These are phyloP conservation scores for Hypomyces rosellus DNA, from an alignment of 2,329 filamentous ascomycete species.

Conservation along the genomic window DNA sequence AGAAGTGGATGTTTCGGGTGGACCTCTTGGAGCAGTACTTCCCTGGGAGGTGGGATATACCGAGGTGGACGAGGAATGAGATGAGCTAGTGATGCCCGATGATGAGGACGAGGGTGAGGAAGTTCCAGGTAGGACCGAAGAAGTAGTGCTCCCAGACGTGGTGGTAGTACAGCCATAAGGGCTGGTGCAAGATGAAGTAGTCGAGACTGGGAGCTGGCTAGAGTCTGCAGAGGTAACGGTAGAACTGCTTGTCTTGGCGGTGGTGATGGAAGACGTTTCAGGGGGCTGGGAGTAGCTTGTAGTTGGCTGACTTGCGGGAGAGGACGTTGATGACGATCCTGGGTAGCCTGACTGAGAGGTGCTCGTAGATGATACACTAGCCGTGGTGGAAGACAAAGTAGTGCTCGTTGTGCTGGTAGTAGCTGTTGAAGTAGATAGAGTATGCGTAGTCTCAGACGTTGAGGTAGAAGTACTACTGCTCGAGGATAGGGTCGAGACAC, in stretches of 20 bases:
- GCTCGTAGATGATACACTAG: no score
- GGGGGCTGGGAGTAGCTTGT: neutral
- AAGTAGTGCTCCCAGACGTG: neutral
- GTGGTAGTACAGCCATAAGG: constrained; percentile 11
- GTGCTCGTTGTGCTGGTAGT: neutral
- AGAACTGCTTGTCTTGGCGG: neutral
- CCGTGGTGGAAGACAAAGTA: no score
- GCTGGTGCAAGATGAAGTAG: constrained; percentile 7
- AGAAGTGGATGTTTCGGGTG: neutral
- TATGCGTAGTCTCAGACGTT: neutral
- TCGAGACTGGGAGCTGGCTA: neutral
- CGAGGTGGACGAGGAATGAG: neutral
- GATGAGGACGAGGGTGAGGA: no score
- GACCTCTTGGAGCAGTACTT: neutral
- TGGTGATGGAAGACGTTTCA: neutral
- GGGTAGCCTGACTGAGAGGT: no score
- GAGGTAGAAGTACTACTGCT: neutral
- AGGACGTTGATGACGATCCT: no score
- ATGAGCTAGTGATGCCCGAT: no score
- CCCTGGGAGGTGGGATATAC: constrained; percentile 1
- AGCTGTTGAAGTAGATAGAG: neutral
- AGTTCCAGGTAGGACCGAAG: neutral
- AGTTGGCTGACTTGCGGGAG: neutral
- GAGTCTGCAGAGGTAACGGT: constrained; percentile 1
- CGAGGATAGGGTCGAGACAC: constrained; percentile 1